These are phyloP conservation scores for Krasilnikovozyma curviuscula DNA, from an alignment of 768 basidiomycete genomes.

Conservation along the genomic window DNA sequence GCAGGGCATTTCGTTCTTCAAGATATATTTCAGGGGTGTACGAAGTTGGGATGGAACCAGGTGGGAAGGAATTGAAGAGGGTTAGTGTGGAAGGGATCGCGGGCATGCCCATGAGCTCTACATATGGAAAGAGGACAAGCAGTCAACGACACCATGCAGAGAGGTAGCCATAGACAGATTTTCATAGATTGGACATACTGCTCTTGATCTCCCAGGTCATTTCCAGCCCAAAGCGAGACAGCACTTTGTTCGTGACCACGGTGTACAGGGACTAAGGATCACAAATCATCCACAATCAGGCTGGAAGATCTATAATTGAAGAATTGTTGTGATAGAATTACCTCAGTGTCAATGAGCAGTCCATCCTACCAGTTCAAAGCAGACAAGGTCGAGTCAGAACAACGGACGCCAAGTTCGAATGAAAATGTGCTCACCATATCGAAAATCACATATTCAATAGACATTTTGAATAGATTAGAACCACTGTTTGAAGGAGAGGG, in stretches of 20 bases:
- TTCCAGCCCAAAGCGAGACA: conserved; percentile 47
- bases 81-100: conserved; percentile 18
- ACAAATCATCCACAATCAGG: background rate
- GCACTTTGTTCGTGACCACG: conserved; percentile 40
- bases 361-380: background rate
- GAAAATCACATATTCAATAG: conserved; percentile 8
- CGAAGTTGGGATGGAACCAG: conserved; percentile 34
- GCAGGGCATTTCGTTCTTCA: conserved; percentile 35
- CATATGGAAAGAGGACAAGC: background rate
- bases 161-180: no score
- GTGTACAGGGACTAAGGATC: conserved; percentile 2
- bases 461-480: no score
- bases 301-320: background rate
- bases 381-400: background rate
- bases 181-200: background rate
- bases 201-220: conserved; percentile 82
- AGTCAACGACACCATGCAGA: background rate
- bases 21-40: conserved; percentile 41
- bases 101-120: background rate
- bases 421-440: conserved; percentile 6
- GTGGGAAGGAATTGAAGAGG: conserved; percentile 58
- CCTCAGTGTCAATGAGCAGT: conserved; percentile 7
- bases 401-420: no score
- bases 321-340: background rate
- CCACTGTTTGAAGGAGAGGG: no score